Conservation (phyloP, 306 rosid species). For the Cercis canadensis region DNA sequence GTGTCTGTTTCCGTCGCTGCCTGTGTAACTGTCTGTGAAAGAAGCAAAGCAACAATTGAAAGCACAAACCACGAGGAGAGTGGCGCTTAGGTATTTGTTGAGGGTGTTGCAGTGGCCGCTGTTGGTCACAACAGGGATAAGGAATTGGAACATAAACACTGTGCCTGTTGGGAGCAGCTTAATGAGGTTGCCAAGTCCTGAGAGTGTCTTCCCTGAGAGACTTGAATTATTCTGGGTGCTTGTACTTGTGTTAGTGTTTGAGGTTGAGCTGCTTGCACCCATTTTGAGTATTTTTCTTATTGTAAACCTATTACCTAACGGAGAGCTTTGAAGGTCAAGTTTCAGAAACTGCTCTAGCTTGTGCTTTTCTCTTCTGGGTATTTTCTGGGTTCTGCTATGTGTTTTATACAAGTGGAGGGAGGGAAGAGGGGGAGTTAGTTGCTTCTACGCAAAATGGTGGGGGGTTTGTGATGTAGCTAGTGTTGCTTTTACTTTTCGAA, state of each 20-base stretch:
- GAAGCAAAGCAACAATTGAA: constrained; percentile 69
- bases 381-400: not conserved
- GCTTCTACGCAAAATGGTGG: constrained; percentile 48
- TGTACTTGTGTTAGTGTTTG: not conserved
- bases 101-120: constrained; percentile 59
- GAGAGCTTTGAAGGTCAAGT: too few relatives aligned
- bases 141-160: constrained; percentile 71
- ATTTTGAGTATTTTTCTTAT: constrained; percentile 23
- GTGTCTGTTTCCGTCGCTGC: constrained; percentile 56
- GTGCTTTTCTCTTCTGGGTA: constrained; percentile 2
- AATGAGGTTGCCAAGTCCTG: constrained; percentile 65
- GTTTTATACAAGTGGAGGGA: constrained; percentile 26
- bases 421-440: constrained; percentile 1
- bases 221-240: not conserved
- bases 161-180: constrained; percentile 87
- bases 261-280: constrained; percentile 36
- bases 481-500: constrained; percentile 40
- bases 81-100: constrained; percentile 57
- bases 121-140: constrained; percentile 71
- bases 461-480: not conserved
- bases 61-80: constrained; percentile 51
- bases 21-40: constrained; percentile 83
- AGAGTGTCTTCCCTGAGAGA: constrained; percentile 31
- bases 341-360: too few relatives aligned
- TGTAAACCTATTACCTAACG: too few relatives aligned